Evolutionary conservation across 768 basidiomycete species (phyloP), one percentile per base, ranked within the genome.

Genomic region (Collybia mongolica): DNA sequence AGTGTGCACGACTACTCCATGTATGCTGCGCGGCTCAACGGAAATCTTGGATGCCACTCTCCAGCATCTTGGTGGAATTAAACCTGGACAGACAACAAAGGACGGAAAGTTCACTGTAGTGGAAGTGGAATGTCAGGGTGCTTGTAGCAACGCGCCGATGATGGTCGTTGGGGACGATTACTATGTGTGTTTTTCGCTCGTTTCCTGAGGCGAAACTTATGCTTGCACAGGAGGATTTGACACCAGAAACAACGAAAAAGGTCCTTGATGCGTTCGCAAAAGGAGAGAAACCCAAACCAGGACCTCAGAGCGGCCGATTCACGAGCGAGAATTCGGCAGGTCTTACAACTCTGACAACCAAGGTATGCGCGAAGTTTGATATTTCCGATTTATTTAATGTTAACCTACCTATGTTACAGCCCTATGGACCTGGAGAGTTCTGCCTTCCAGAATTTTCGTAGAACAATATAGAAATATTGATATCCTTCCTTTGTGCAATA

Each of bases 111-210:
- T 98, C 71, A 97, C 97, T 8, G 85, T 98, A 38, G 80, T 99
- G 50, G 97, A 99, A 70, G 97, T 98, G 23, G 97, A 99, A 72
- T 99, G 97, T 70, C 87, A 98, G 62, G 97, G 97, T 49, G 96
- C 97, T 47, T 99, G 97, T 74, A 92, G 89, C 60, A 99, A 98
- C 71, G 97, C 93, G 22, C 93, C 91, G 39, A 98, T 98, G 97
- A 76, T 99, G 69, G 93, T 86, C 53, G 79, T 99, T 60, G 88
- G 88, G 22, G 97, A 99, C 63, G 93, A 98, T 67, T 99, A 94
- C 74, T 99, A 97, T 67, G 93, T 93, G 63, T 54, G 88, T 71
- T 4, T 24, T 12, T 17, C 20, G 9, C 4, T 50, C 29, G 38
- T 28, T 44, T 1, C 23, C 6, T 39, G 23, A 28, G 17, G 20